Evolutionary conservation across 371 early-diverging fungal genomes (phyloP).

Genomic region (Mortierella sp.): DNA sequence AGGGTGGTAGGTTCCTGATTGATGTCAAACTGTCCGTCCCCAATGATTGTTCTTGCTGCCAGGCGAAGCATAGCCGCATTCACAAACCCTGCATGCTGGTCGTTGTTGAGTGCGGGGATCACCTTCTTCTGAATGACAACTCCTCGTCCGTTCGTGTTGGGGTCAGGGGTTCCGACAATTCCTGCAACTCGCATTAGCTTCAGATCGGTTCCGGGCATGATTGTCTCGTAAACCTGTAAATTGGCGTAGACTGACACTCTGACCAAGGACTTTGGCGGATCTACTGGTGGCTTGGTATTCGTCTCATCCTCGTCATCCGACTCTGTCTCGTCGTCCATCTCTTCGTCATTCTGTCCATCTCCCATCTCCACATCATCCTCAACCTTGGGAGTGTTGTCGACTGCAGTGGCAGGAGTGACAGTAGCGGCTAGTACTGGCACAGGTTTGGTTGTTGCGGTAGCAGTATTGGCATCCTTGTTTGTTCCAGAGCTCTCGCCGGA

Average conservation of each 20-base stretch:
- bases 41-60: slow-evolving; percentile 66
- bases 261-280: slow-evolving; percentile 41
- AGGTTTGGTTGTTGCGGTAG: background rate
- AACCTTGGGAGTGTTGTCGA: background rate
- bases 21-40: slow-evolving; percentile 65
- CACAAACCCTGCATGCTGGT: slow-evolving; percentile 65
- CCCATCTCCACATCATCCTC: slow-evolving; percentile 39
- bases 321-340: slow-evolving; percentile 49
- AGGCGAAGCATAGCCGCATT: slow-evolving; percentile 69
- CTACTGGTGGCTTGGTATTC: background rate
- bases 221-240: slow-evolving; percentile 51
- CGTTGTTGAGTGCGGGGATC: slow-evolving; percentile 55
- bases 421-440: background rate
- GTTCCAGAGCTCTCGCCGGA: background rate
- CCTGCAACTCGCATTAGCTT: slow-evolving; percentile 58
- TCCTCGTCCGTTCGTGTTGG: slow-evolving; percentile 38
- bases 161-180: slow-evolving; percentile 54
- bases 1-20: slow-evolving; percentile 55
- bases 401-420: background rate
- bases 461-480: background rate
- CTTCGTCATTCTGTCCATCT: slow-evolving; percentile 16
- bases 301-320: slow-evolving; percentile 44
- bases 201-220: slow-evolving; percentile 52
- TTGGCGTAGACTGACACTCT: slow-evolving; percentile 40
- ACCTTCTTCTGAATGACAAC: slow-evolving; percentile 54